Base-by-base conservation (phyloP, 1,284 basidiomycete species). In the Austroboletus niveus region DNA sequence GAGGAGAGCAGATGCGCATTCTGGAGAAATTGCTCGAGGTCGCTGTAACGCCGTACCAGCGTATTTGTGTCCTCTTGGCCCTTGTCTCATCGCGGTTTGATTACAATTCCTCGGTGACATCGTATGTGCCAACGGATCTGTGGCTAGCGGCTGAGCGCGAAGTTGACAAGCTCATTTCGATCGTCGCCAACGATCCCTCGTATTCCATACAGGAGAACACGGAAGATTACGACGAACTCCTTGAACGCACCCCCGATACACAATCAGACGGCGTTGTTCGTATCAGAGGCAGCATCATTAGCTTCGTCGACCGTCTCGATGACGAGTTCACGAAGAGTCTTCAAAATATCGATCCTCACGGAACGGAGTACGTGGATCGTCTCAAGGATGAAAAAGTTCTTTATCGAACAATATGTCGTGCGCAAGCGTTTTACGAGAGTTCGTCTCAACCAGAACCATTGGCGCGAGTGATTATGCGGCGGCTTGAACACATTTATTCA, bases 321-420 rank as follows among this genome's bases (percentile, higher is more conserved):
- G 97, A 99, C 65, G 97, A 99, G 74, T 99, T 99, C 72, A 98
- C 94, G 47, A 93, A 92, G 72, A 96, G 93, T 65, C 75, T 99
- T 48, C 97, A 99, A 80, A 94, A 98, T 70, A 95, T 98, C 60
- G 97, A 99, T 68, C 96, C 97, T 14, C 97, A 99, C 70, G 94
- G 97, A 5, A 92, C 92, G 46, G 97, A 99, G 72, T 99, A 99
- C 69, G 91, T 99, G 49, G 96, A 98, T 66, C 82, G 94, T 48
- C 75, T 98, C 52, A 91, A 94, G 73, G 94, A 98, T 70, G 97
- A 99, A 75, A 92, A 95, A 65, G 85, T 87, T 34, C 81, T 99
- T 32, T 99, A 99, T 73, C 83, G 85, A 68, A 94, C 93, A 32
- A 95, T 99, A 60, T 92, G 90, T 70, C 87, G 91, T 53, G 87